A percentile compares a stretch with the other conserved stretches of the same genome.
These are phyloP conservation scores for Xylaria sp. DNA, from an alignment of 2,329 filamentous ascomycete genomes.

Conservation along the genomic window DNA sequence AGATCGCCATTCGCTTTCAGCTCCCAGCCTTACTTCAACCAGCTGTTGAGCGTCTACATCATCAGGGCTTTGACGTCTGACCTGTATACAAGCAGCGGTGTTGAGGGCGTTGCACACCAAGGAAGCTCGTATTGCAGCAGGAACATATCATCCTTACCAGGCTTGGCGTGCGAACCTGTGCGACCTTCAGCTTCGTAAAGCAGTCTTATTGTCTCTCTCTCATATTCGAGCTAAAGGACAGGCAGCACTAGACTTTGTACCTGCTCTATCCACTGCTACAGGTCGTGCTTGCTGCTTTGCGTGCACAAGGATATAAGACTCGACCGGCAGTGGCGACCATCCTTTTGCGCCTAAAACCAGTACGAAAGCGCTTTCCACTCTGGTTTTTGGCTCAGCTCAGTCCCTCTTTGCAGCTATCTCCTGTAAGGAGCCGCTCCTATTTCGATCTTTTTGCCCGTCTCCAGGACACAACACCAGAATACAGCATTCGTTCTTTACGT, in stretches of 20 bases:
- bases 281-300: constrained; percentile 17
- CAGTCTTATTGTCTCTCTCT: neutral
- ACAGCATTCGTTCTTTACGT: constrained; percentile 33
- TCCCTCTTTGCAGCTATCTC: constrained; percentile 9
- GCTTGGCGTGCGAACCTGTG: constrained; percentile 19
- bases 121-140: constrained; percentile 37
- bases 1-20: constrained; percentile 41
- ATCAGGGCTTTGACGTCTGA: constrained; percentile 24
- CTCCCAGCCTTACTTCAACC: constrained; percentile 41
- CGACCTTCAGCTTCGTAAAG: constrained; percentile 16
- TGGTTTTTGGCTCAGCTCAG: constrained; percentile 2
- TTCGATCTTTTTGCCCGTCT: constrained; percentile 14
- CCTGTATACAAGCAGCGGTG: constrained; percentile 34
- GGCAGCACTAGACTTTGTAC: constrained; percentile 7
- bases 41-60: constrained; percentile 33
- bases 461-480: constrained; percentile 14
- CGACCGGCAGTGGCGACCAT: constrained; percentile 7
- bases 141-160: neutral
- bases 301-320: neutral
- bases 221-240: neutral
- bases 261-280: constrained; percentile 2
- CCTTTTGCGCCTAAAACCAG: neutral
- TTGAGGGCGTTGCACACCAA: constrained; percentile 20
- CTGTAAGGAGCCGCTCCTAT: constrained; percentile 30
- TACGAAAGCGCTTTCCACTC: constrained; percentile 8